Conservation (phyloP, 1,284 basidiomycete species). For the Rhodotorula sp. region DNA sequence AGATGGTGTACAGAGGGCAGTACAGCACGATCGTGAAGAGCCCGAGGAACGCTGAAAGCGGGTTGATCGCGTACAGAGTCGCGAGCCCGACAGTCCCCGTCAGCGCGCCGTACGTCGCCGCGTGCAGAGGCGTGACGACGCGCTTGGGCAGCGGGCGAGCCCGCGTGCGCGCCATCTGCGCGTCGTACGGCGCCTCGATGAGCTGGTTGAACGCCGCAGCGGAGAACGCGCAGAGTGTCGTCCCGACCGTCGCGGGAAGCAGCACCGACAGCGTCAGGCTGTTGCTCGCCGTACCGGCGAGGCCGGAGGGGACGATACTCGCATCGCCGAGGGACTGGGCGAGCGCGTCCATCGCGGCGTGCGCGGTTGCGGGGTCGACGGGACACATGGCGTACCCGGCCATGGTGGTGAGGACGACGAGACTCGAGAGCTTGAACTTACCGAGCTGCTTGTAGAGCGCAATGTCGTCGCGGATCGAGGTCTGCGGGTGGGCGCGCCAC, state of each 20-base stretch:
- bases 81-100: conserved; percentile 77
- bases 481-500: conserved; percentile 35
- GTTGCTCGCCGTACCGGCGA: conserved; percentile 26
- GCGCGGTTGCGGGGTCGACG: conserved; percentile 59
- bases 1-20: conserved; percentile 86
- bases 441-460: conserved; percentile 73
- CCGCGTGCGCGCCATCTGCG: conserved; percentile 92
- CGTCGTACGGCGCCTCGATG: conserved; percentile 92
- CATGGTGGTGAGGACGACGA: conserved; percentile 89
- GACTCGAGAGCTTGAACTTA: conserved; percentile 82
- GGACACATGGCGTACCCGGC: conserved; percentile 92
- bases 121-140: conserved; percentile 80
- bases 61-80: conserved; percentile 81
- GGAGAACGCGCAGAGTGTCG: conserved; percentile 84
- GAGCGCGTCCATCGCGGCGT: conserved; percentile 61
- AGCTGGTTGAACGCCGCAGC: conserved; percentile 96
- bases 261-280: conserved; percentile 54
- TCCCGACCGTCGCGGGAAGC: conserved; percentile 83
- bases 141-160: conserved; percentile 84
- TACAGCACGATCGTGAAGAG: conserved; percentile 85
- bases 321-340: conserved; percentile 38
- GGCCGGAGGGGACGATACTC: conserved; percentile 2
- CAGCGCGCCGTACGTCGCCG: conserved; percentile 71
- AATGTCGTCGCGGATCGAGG: conserved; percentile 36
- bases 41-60: conserved; percentile 81